Conservation (phyloP, 2,329 filamentous ascomycete genomes). For the Setomelanomma holmii region DNA sequence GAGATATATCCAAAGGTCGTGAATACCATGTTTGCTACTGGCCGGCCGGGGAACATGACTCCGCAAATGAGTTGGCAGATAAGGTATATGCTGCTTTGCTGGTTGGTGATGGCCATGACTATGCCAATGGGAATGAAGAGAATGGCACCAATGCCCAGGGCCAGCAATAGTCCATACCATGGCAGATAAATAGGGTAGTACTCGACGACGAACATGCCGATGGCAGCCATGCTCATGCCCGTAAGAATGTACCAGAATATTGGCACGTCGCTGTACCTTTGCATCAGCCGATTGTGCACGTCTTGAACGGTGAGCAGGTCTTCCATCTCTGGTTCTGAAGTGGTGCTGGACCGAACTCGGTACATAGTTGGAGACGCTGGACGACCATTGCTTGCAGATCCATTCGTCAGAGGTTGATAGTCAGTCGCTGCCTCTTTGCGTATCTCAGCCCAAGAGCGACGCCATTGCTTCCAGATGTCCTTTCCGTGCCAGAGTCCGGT, state of each 20-base stretch:
- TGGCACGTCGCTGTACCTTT: constrained; percentile 80
- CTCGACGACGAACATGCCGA: constrained; percentile 85
- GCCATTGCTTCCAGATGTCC: constrained; percentile 82
- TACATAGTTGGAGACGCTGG: constrained; percentile 26
- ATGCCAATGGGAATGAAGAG: constrained; percentile 92
- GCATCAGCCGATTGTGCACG: constrained; percentile 85
- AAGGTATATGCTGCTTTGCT: constrained; percentile 84
- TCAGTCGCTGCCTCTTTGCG: constrained; percentile 43
- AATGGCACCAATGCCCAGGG: constrained; percentile 76
- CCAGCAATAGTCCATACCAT: constrained; percentile 84
- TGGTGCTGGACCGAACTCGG: constrained; percentile 36
- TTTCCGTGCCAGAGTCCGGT: constrained; percentile 84
- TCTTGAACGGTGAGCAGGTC: constrained; percentile 75
- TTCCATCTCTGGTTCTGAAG: constrained; percentile 50
- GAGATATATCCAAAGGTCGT: constrained; percentile 91
- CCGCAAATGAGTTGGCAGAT: constrained; percentile 88
- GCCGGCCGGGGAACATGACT: constrained; percentile 80
- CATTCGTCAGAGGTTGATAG: constrained; percentile 45
- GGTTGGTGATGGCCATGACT: constrained; percentile 91
- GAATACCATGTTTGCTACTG: constrained; percentile 92
- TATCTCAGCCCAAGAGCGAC: constrained; percentile 70
- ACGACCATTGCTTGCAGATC: constrained; percentile 42
- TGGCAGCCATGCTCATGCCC: constrained; percentile 75
- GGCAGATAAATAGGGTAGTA: constrained; percentile 79
- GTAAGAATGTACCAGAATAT: constrained; percentile 81